Percentiles rank a stretch among this genome's conserved stretches.
Evolutionary conservation across 306 rosid species (phyloP).

Genomic region (Trichosanthes cucumerina): DNA sequence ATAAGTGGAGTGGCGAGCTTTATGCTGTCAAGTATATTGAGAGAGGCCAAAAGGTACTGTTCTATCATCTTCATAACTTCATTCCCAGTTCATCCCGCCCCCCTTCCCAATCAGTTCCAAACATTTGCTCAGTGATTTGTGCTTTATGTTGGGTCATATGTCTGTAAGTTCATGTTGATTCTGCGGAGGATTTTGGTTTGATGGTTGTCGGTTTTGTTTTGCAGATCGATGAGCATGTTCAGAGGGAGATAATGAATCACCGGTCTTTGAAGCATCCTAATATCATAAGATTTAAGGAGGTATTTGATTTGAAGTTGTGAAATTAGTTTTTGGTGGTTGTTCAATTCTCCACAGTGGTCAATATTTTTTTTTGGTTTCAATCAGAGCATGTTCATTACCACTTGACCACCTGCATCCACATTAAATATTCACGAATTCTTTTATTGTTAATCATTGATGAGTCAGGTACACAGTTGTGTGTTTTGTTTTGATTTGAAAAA

Average conservation of each 20-base stretch:
- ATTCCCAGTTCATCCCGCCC: background rate
- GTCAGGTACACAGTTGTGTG: background rate
- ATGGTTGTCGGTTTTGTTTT: background rate
- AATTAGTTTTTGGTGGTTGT: background rate
- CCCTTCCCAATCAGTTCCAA: background rate
- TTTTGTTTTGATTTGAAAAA: background rate
- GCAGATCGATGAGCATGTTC: slow-evolving; percentile 94
- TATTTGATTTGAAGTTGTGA: slow-evolving; percentile 15
- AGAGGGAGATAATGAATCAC: slow-evolving; percentile 93
- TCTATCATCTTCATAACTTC: background rate
- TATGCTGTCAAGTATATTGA: slow-evolving; percentile 90
- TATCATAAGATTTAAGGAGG: slow-evolving; percentile 94
- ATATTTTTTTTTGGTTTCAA: background rate
- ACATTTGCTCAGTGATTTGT: background rate
- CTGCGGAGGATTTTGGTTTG: background rate
- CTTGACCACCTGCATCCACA: background rate
- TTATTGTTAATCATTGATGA: background rate
- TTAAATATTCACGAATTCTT: background rate
- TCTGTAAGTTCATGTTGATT: background rate
- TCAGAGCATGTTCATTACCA: background rate
- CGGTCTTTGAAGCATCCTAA: slow-evolving; percentile 93
- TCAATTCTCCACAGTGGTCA: background rate
- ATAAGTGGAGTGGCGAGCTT: slow-evolving; percentile 60
- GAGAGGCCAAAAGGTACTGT: slow-evolving; percentile 70
- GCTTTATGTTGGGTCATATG: background rate